Evolutionary conservation across 2,329 filamentous ascomycete genomes (phyloP).

Genomic region (Ceratocystis smalleyi): DNA sequence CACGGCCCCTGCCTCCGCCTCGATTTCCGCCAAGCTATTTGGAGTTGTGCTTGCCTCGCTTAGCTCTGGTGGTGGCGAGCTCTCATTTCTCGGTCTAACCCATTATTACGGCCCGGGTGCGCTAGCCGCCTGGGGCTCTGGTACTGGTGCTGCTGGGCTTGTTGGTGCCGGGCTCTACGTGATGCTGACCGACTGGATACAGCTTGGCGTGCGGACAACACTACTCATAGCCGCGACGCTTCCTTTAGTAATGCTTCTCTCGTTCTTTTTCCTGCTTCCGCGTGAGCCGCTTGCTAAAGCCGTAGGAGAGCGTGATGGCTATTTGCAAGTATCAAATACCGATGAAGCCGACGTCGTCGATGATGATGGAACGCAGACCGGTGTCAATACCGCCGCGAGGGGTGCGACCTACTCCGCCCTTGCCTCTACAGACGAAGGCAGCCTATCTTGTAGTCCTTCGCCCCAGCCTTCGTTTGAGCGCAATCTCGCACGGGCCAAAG

Average conservation of each 20-base stretch:
- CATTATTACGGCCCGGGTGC: constrained; percentile 85
- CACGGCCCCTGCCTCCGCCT: constrained; percentile 44
- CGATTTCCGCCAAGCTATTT: constrained; percentile 54
- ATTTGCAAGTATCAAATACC: constrained; percentile 21
- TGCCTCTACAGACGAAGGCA: constrained; percentile 16
- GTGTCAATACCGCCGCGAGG: constrained; percentile 26
- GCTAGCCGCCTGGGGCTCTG: constrained; percentile 80
- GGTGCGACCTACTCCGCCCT: constrained; percentile 21
- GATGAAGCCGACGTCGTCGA: constrained; percentile 31
- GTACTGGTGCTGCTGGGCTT: constrained; percentile 77
- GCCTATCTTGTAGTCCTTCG: not conserved
- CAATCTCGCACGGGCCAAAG: constrained; percentile 49
- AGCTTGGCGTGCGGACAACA: constrained; percentile 57
- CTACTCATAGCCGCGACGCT: constrained; percentile 64
- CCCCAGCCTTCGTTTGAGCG: not conserved
- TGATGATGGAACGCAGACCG: constrained; percentile 24
- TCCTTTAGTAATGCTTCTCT: constrained; percentile 66
- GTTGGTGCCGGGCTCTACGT: constrained; percentile 81
- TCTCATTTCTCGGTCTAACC: constrained; percentile 80
- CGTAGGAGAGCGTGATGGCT: constrained; percentile 34
- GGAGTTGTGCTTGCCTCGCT: constrained; percentile 77
- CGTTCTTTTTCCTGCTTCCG: constrained; percentile 74
- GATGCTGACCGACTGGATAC: constrained; percentile 63
- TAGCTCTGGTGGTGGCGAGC: constrained; percentile 71
- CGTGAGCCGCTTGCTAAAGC: constrained; percentile 43